These are phyloP conservation scores for Talaromyces sp. DNA, from an alignment of 2,329 filamentous ascomycete genomes.

Conservation along the genomic window DNA sequence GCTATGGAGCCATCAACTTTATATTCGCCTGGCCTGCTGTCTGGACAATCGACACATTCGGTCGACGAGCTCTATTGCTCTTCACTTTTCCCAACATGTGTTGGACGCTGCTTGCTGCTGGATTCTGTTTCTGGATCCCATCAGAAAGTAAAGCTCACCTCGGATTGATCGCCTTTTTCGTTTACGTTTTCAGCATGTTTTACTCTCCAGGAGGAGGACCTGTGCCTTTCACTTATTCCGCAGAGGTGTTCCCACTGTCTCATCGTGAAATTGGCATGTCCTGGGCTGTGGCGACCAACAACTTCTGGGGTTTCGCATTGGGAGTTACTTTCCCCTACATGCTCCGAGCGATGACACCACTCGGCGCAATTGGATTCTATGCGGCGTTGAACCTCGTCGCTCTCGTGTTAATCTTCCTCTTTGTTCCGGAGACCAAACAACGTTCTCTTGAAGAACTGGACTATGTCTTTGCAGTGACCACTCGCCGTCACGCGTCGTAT, in stretches of 20 bases:
- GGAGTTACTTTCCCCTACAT: slow-evolving; percentile 42
- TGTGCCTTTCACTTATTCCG: slow-evolving; percentile 50
- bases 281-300: slow-evolving; percentile 32
- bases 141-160: slow-evolving; percentile 41
- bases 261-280: slow-evolving; percentile 47
- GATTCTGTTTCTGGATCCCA: slow-evolving; percentile 53
- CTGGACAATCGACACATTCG: slow-evolving; percentile 63
- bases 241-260: slow-evolving; percentile 52
- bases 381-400: slow-evolving; percentile 52
- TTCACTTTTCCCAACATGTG: slow-evolving; percentile 66
- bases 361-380: slow-evolving; percentile 56
- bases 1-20: slow-evolving; percentile 62
- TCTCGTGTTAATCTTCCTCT: slow-evolving; percentile 55
- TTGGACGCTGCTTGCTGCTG: slow-evolving; percentile 60
- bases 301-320: slow-evolving; percentile 41
- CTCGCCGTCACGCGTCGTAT: slow-evolving; percentile 49
- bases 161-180: slow-evolving; percentile 54
- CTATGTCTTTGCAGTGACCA: slow-evolving; percentile 49
- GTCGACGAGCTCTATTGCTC: slow-evolving; percentile 56
- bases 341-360: slow-evolving; percentile 40
- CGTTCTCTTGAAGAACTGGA: slow-evolving; percentile 53
- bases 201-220: slow-evolving; percentile 61
- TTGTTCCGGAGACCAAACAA: slow-evolving; percentile 49
- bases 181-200: slow-evolving; percentile 61
- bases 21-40: slow-evolving; percentile 60